Evolutionary conservation across 177 flowering plant genomes (phyloP).

Genomic region (Telopea speciosissima): DNA sequence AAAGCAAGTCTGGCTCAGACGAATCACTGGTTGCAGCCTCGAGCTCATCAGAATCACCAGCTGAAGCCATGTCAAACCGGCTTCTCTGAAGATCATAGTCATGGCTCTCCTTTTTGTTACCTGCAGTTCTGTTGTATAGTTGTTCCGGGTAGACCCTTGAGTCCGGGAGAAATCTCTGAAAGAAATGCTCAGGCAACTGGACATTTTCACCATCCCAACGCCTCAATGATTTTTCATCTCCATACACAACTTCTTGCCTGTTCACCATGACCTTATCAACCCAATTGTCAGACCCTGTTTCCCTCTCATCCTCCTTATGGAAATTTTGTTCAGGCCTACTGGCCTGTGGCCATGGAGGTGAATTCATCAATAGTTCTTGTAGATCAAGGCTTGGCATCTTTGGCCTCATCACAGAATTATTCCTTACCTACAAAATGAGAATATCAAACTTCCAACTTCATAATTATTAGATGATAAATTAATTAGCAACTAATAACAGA

Average conservation of each 20-base stretch:
- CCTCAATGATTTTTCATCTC: conserved; percentile 31
- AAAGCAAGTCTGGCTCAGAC: conserved; percentile 74
- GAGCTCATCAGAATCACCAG: conserved; percentile 70
- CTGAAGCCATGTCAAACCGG: conserved; percentile 34
- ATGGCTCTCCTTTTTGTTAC: conserved; percentile 37
- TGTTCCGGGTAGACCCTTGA: conserved; percentile 47
- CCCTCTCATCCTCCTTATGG: conserved; percentile 54
- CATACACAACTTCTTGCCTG: conserved; percentile 46
- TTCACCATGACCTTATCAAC: conserved; percentile 96
- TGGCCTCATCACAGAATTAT: conserved; percentile 39
- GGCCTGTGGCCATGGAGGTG: conserved; percentile 77
- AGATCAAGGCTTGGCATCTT: conserved; percentile 60
- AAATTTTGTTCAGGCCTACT: conserved; percentile 31
- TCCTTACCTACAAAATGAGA: conserved; percentile 29
- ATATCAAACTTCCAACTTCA: background rate
- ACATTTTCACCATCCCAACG: conserved; percentile 52
- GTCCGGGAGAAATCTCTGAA: conserved; percentile 56
- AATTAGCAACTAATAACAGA: background rate
- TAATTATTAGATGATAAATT: background rate
- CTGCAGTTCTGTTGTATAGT: conserved; percentile 30
- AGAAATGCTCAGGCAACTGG: conserved; percentile 37
- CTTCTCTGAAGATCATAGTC: conserved; percentile 28
- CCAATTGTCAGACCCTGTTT: conserved; percentile 66
- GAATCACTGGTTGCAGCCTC: conserved; percentile 88
- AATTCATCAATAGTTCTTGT: conserved; percentile 55